Percentiles rank a stretch among this genome's conserved stretches.
phyloP scores from a whole-genome alignment of 345 rosid species.

The Cardiospermum halicacabum region DNA sequence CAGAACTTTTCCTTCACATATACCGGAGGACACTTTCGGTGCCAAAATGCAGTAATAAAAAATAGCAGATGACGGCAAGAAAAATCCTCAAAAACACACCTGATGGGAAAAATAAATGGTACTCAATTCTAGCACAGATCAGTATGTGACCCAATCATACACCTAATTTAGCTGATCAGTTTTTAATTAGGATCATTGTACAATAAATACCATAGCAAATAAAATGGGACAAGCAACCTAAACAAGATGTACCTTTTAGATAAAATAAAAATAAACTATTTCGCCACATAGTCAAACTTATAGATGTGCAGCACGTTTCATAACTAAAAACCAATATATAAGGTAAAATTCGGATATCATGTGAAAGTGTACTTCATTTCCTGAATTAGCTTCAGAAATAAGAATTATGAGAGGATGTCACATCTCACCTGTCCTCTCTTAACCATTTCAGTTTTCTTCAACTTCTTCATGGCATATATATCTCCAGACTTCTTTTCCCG shows the following conservation, averaged over 20 bases:
- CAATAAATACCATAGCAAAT: background rate
- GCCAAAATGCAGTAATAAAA: too few species aligned
- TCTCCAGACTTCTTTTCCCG: slow-evolving; percentile 95
- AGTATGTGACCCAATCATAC: background rate
- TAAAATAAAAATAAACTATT: background rate
- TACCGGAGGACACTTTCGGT: too few species aligned
- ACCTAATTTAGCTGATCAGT: background rate
- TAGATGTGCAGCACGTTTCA: background rate
- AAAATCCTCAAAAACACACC: background rate
- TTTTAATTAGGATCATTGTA: background rate
- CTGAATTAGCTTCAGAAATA: slow-evolving; percentile 8
- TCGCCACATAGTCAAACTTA: background rate
- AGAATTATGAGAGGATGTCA: slow-evolving; percentile 7
- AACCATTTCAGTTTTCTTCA: slow-evolving; percentile 98
- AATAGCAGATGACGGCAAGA: background rate
- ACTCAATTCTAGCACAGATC: background rate
- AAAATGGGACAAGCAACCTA: background rate
- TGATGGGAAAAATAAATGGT: background rate
- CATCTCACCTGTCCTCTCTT: slow-evolving; percentile 85
- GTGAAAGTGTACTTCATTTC: slow-evolving; percentile 4
- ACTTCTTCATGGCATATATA: slow-evolving; percentile 97
- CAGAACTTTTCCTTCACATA: too few species aligned
- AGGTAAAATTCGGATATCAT: background rate
- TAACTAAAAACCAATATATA: background rate
- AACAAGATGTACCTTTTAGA: background rate